Base-by-base conservation (phyloP, 2,329 filamentous ascomycete genomes). In the Claviceps sp. region DNA sequence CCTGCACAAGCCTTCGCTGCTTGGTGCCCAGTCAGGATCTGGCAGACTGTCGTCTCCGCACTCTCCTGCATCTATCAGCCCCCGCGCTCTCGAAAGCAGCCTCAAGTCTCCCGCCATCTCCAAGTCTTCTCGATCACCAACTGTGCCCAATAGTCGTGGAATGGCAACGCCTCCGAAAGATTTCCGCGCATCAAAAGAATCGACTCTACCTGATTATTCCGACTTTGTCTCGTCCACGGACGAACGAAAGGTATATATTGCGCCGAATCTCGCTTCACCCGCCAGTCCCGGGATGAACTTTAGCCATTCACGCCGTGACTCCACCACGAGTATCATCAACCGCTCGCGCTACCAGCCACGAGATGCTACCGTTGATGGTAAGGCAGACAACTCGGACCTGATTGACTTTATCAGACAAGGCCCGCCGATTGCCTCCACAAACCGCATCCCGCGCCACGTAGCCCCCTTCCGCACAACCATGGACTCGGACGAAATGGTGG, bases 321-420 rank as follows among this genome's bases (percentile, higher is more conserved):
- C 68, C 10, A 65, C 68, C 5, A 62, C 66, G 17, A 69, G 68
- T 51, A 74, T 48, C 44, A n/a, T 50, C 47, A 50, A 65, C 55
- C 72, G 76, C 53, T 72, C 70, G 47, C 80, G 78, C 54, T 75
- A 85, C 47, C 78, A 85, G 65, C 82, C 91, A 53, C 85, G 89
- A 48, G 83, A 89, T 55, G 80, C 87, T 40, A 74, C 76, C 43
- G 76, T 81, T 16, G 76, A 82, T 48, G 72, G 71, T 53, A 75
- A 74, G 50, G 80, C 81, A 49, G 83, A 84, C 57, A 94, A 84
- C 52, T 86, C 87, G 13, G 93, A 96, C 55, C 72, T 98, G 53
- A 95, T 96, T 58, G 90, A 97, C 64, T 97, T 98, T 65, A 94
- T 98, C 57, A 84, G 90, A 46, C 84, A 88, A 63, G 91, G 90